These are phyloP conservation scores for Blakeslea trispora DNA, from an alignment of 371 early-diverging fungal species.

Conservation along the genomic window DNA sequence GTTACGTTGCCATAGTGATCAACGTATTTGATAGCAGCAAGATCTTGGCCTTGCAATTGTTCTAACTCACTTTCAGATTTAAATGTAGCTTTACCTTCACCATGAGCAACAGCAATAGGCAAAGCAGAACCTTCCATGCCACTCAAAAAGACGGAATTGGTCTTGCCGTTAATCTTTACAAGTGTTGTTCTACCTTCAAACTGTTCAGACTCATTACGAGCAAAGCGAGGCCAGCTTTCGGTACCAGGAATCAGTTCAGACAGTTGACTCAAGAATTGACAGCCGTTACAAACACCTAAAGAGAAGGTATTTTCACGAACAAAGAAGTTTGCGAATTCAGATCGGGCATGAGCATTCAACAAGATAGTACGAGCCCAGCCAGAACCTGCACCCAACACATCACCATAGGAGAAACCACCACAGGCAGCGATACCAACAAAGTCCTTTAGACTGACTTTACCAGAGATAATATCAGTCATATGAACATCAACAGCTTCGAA, in stretches of 20 bases:
- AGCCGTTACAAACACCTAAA: constrained; percentile 97
- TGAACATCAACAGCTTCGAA: constrained; percentile 94
- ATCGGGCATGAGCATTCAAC: constrained; percentile 66
- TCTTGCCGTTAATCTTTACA: constrained; percentile 60
- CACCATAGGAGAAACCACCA: constrained; percentile 98
- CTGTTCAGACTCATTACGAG: constrained; percentile 87
- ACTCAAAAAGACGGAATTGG: constrained; percentile 74
- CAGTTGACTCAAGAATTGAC: constrained; percentile 92
- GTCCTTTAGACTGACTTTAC: constrained; percentile 64
- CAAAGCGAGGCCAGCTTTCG: constrained; percentile 87
- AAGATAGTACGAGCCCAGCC: constrained; percentile 96
- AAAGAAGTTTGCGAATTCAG: constrained; percentile 84
- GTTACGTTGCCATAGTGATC: constrained; percentile 79
- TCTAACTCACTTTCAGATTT: constrained; percentile 41
- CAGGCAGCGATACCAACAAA: constrained; percentile 92
- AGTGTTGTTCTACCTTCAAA: constrained; percentile 92
- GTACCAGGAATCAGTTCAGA: constrained; percentile 82
- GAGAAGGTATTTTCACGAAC: constrained; percentile 87
- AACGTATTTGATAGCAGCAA: constrained; percentile 76
- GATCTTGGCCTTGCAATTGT: constrained; percentile 46
- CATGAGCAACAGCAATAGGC: constrained; percentile 96
- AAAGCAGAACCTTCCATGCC: constrained; percentile 90
- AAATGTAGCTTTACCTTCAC: constrained; percentile 93
- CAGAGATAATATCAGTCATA: constrained; percentile 90
- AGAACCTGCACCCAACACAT: constrained; percentile 94